Evolutionary conservation across 2,329 filamentous ascomycete genomes (phyloP).

Genomic region (Hirsutella rhossiliensis): DNA sequence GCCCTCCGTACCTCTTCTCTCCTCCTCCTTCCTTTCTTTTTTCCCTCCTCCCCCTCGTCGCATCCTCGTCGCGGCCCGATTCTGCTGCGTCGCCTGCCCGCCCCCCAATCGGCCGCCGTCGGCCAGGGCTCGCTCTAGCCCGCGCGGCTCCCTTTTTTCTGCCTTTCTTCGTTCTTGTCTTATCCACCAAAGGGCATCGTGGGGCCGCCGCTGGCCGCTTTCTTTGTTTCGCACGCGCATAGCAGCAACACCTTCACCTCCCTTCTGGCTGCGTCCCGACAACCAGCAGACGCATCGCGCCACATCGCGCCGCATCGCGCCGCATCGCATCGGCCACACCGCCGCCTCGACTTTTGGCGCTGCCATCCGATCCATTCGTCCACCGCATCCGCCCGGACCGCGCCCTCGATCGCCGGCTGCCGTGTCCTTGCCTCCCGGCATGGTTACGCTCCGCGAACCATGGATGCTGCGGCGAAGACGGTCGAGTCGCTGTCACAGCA

Average conservation of each 20-base stretch:
- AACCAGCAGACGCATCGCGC: background rate
- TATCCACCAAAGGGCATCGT: no score
- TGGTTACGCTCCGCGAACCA: constrained; percentile 30
- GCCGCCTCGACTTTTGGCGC: background rate
- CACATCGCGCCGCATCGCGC: background rate
- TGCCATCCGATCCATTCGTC: background rate
- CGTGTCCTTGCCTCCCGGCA: constrained; percentile 17
- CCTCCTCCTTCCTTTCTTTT: no score
- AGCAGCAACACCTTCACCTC: no score
- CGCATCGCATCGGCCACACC: background rate
- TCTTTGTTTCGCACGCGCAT: no score
- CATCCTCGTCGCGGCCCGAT: background rate
- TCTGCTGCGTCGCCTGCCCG: background rate
- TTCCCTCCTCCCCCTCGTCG: background rate
- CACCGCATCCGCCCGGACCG: background rate
- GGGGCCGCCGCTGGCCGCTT: no score
- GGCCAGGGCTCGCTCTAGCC: no score
- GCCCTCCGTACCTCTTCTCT: background rate
- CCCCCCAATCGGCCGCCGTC: no score
- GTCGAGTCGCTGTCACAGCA: constrained; percentile 39
- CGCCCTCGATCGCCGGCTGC: constrained; percentile 10
- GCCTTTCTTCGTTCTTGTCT: no score
- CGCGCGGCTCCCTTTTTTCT: no score
- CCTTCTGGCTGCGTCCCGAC: background rate
- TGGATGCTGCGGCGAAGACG: constrained; percentile 48